Percentiles rank a stretch among this genome's conserved stretches.
These are phyloP conservation scores for Lactifluus subvellereus DNA, from an alignment of 768 basidiomycete species.

Conservation along the genomic window DNA sequence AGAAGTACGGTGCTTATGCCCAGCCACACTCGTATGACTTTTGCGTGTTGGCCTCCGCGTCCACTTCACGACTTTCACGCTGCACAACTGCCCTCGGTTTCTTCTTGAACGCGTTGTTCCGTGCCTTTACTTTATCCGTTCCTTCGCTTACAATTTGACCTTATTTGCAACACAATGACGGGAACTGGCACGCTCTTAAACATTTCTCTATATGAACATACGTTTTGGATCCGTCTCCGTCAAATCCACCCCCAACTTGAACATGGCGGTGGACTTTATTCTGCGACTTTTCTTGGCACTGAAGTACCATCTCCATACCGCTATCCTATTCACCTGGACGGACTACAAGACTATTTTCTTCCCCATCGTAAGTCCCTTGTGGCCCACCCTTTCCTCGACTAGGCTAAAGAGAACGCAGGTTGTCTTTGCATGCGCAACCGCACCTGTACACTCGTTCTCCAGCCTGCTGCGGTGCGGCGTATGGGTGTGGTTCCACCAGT, in stretches of 20 bases:
- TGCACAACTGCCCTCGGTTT: background rate
- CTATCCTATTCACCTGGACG: constrained; percentile 30
- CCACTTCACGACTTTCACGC: constrained; percentile 9
- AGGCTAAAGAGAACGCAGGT: constrained; percentile 3
- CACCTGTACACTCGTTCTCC: constrained; percentile 10
- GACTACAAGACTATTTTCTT: constrained; percentile 31
- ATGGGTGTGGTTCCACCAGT: constrained; percentile 28
- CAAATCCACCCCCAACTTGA: background rate
- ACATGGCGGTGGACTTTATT: constrained; percentile 4
- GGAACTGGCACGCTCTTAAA: background rate
- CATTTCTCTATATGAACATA: constrained; percentile 2
- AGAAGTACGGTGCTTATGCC: background rate
- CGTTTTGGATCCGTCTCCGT: background rate
- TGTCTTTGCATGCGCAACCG: constrained; percentile 24
- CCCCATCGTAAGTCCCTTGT: constrained; percentile 26
- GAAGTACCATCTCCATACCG: constrained; percentile 23
- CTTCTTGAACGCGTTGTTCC: constrained; percentile 4
- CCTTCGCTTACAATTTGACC: constrained; percentile 3
- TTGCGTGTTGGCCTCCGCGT: constrained; percentile 7
- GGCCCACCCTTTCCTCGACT: background rate
- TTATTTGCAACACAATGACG: constrained; percentile 10
- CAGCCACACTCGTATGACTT: constrained; percentile 8
- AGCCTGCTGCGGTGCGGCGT: constrained; percentile 10
- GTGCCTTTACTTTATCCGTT: background rate
- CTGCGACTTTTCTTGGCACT: constrained; percentile 7